Base-by-base conservation (phyloP, 176 grass and related monocot species). In the Elymus sibiricus region DNA sequence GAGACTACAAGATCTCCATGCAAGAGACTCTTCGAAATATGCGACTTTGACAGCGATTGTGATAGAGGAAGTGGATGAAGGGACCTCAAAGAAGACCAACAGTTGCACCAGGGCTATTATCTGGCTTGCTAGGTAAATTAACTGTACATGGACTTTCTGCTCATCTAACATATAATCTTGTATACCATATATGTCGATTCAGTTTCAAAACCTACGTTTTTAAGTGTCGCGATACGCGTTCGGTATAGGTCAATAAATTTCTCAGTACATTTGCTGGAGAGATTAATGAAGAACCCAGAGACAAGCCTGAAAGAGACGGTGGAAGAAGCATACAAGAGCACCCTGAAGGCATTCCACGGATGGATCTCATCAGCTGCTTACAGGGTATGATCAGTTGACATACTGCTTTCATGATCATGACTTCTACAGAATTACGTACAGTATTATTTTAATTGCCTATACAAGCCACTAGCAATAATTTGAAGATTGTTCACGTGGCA, bases 321-420 rank as follows among this genome's bases (percentile, higher is more conserved):
- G n/a, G 92, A 94, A 86, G 92, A 97, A 61, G 86, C 95, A 19
- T 97, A 94, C 31, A 34, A 7, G 9, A 22, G 1, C 82, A 92
- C 90, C 58, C 86, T 94, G 78, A 92, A 91, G 87, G 92, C 92
- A 77, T 97, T 89, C 84, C 95, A 97, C 65, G 92, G 95, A 9
- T 97, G 95, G 95, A 97, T 97, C 12, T 88, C 95, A n/a, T 91
- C 84, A 77, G 90, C 92, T 67, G 95, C 95, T 74, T 97, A 92
- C 80, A 94, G 88, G 88, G 95, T 97, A 92, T 77, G 63, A 59
- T 60, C 46, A 78, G 47, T 43, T 82, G 61, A n/a, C 15, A 59
- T 17, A 68, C 26, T 28, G 22, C 12, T 38, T 75, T 75, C 43
- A 29, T 75, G 15, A 4, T 21, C 62, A 49, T 47, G 51, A 2